Base-by-base conservation (phyloP, 2,329 filamentous ascomycete species). In the Dactylonectria macrodidyma region DNA sequence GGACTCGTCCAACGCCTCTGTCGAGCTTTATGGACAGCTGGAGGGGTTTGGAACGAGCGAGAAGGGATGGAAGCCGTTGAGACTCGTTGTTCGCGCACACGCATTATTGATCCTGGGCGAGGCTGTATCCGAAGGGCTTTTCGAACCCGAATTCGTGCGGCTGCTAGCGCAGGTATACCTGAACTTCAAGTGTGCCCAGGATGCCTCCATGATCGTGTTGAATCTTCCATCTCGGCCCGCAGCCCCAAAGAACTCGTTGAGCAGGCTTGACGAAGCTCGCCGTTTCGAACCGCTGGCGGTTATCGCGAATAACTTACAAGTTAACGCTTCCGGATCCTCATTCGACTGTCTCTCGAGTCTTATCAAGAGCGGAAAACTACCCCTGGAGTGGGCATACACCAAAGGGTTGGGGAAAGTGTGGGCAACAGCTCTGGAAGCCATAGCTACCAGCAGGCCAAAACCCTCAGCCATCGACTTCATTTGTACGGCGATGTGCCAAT, bases 21-120 rank as follows among this genome's bases (percentile, higher is more conserved):
- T 71, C 12, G 78, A 80, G 30, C 70, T 82, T 24, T 82, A 82
- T 48, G 73, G 72, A 7, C 79, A 82, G 54, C 74, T 82, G 3
- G 80, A 82, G 48, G 69, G 67, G 4, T 76, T 81, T 41, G 80
- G 80, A 19, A 65, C 70, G 6, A 44, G 52, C 10, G 70, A 58
- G 11, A 55, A 62, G 12, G 81, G 79, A n/a, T 82, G 80, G 80
- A 73, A 73, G 22, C 78, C 81, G 5, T 62, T 82, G 36, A 78
- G 76, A 55, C 66, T 79, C 34, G 75, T 81, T 16, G 70, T 81
- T 30, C 77, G 78, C 33, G 75, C 76, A 19, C 81, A 82, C 56
- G 75, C 74, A 9, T 70, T 80, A 10, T 70, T 67, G 8, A 60
- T 80, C 5, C 51, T 82, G 24, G 69, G 73, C 5, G 68, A 74